Evolutionary conservation across 2,329 filamentous ascomycete genomes (phyloP), one percentile per base, ranked within the genome.

Genomic region (Sphaerulina musiva): DNA sequence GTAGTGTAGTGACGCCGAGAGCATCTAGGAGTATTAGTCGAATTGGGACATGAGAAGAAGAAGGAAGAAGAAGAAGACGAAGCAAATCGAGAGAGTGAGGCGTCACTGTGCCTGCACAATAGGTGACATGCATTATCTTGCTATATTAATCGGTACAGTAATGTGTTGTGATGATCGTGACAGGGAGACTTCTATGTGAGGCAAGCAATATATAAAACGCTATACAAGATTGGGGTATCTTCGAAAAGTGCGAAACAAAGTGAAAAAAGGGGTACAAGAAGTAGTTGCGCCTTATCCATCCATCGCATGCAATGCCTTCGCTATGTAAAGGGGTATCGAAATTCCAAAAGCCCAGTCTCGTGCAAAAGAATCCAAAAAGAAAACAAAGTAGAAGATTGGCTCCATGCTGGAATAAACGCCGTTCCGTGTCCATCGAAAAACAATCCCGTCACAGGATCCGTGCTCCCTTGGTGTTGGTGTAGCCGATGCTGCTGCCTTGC

Each of bases 241-340:
- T 23, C 17, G 26, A 17, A 44, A 44, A 26, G 4, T 26, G 26
- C 23, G 41, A 17, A 20, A 44, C 6, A 44, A 12, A 44, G 23
- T 12, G 14, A 17, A 17, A 17, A 20, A 44, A 26, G 6, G 26
- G 41, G 40, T 14, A 23, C n/a, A 44, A 26, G 29, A 26, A 26
- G 14, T 20, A 12, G 26, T 44, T 23, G 17, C 41, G 41, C 41
- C 48, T 51, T 40, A 12, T 51, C 40, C 40, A 14, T 26, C 20
- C 48, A 17, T 43, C 48, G 42, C 40, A 51, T 51, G 48, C 48
- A 51, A 51, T 51, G 48, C 48, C 41, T 31, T 51, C 48, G 48
- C 48, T 44, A 51, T 51, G 48, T 44, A 7, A 36, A 34, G 41
- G 48, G 48, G 48, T 51, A 51, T 51, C 48, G 48, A 51, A 51